Evolutionary conservation across 768 basidiomycete species (phyloP).

Genomic region (Leccinum sublutescens): DNA sequence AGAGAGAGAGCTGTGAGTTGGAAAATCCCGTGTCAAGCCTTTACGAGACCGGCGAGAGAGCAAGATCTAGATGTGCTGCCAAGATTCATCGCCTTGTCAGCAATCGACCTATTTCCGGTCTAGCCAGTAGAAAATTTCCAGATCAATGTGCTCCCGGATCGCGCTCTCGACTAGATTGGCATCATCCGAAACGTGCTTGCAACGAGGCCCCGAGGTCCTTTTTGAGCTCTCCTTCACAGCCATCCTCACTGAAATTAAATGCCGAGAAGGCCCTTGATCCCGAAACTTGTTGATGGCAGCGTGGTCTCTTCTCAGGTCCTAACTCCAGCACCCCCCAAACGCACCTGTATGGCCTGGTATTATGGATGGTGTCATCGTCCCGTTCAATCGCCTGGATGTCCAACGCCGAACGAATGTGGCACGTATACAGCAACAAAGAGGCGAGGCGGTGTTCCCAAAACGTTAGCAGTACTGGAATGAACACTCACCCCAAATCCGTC

Average conservation of each 20-base stretch:
- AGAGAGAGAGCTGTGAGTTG: slow-evolving; percentile 11
- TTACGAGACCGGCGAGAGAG: slow-evolving; percentile 22
- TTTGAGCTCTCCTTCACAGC: slow-evolving; percentile 9
- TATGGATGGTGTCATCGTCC: background rate
- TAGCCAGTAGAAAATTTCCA: slow-evolving; percentile 13
- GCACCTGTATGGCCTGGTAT: slow-evolving; percentile 7
- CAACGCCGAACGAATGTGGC: background rate
- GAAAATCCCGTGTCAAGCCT: slow-evolving; percentile 26
- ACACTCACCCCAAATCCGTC: slow-evolving; percentile 2
- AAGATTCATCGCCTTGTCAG: slow-evolving; percentile 14
- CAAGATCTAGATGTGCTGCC: slow-evolving; percentile 22
- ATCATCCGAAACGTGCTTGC: slow-evolving; percentile 28
- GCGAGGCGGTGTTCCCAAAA: background rate
- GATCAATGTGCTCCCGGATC: slow-evolving; percentile 17
- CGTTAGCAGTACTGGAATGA: background rate
- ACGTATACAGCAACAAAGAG: slow-evolving; percentile 5
- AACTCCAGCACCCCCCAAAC: slow-evolving; percentile 2
- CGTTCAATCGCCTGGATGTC: background rate
- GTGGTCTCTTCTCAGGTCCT: slow-evolving; percentile 2
- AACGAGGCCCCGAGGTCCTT: slow-evolving; percentile 21
- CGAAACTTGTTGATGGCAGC: slow-evolving; percentile 9
- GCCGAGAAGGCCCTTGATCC: slow-evolving; percentile 16
- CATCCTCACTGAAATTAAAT: slow-evolving; percentile 20
- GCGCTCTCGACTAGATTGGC: slow-evolving; percentile 29
- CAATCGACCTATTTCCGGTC: slow-evolving; percentile 32